Base-by-base conservation (phyloP, 495 filamentous ascomycete species). In the Penicillium pulvis region DNA sequence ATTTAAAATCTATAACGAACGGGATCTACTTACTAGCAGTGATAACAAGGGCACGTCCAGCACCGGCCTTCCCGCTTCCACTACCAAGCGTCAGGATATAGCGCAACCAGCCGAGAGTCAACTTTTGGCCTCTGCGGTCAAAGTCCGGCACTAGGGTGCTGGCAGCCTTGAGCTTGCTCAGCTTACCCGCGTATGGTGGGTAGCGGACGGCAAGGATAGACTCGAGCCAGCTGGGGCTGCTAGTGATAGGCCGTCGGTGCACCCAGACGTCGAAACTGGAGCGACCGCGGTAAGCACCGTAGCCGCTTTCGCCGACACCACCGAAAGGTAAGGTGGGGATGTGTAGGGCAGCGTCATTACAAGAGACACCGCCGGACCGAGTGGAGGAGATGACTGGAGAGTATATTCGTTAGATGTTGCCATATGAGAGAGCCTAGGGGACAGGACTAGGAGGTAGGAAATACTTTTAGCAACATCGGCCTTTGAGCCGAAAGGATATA, bases 261-360 rank as follows among this genome's bases (percentile, higher is more conserved):
- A 76, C 87, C 78, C 96, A 98, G 70, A 80, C 82, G 64, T 97
- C 92, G 76, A 95, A 96, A 48, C 85, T 88, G 48, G 89, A 80
- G 68, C 84, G 84, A 58, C 94, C 94, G 63, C 90, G 85, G 78
- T 97, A 97, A 9, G 85, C 79, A 51, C 94, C 94, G 64, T 82
- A 80, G 56, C 94, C 93, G 56, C 85, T 90, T 62, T 90, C 85
- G 56, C 94, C 94, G 30, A 98, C 89, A 65, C 93, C 93, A 60
- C 94, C 94, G 68, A 98, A 97, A 51, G 91, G 79, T 4, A 96
- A 75, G 9, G 87, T 91, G 20, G 86, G 83, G 60, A 96, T 85
- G 76, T 97, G 92, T 73, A 91, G 87, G 65, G 85, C 90, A 52
- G 87, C 79, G 73, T 96, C 92, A 74, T 96, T 96, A 68, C 93